These are phyloP conservation scores for Naganishia vishniacii DNA, from an alignment of 768 basidiomycete species.

Conservation along the genomic window DNA sequence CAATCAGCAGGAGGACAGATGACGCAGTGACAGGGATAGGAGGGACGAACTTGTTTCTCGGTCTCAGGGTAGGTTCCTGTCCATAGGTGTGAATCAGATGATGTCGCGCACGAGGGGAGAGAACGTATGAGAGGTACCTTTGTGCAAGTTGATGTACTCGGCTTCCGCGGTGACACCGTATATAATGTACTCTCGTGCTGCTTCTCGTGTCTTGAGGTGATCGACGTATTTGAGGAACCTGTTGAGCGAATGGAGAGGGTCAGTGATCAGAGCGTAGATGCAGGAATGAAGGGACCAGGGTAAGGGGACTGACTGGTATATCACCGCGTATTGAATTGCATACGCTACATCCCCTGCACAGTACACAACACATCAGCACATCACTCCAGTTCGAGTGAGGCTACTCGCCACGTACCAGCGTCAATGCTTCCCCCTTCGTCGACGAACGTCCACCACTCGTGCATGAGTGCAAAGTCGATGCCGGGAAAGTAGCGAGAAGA, in stretches of 20 bases:
- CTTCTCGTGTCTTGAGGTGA: constrained; percentile 2
- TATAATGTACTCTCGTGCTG: constrained; percentile 18
- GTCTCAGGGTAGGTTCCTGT: constrained; percentile 7
- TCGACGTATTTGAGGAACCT: constrained; percentile 25
- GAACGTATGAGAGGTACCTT: neutral
- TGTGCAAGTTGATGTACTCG: constrained; percentile 21
- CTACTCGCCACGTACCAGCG: neutral
- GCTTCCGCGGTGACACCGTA: constrained; percentile 16
- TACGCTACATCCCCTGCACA: constrained; percentile 16
- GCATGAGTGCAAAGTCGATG: constrained; percentile 19
- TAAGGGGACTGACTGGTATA: constrained; percentile 13
- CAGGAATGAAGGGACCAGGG: neutral
- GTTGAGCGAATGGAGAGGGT: neutral
- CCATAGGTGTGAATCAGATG: neutral
- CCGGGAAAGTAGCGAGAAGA: constrained; percentile 22
- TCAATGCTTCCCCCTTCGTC: constrained; percentile 22
- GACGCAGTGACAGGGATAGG: neutral
- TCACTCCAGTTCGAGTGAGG: neutral
- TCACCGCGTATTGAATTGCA: constrained; percentile 24
- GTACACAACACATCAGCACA: too few species aligned
- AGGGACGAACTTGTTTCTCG: neutral
- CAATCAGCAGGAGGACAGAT: too few species aligned
- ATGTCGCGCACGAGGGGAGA: neutral
- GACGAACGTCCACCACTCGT: constrained; percentile 25
- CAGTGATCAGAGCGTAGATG: neutral